phyloP scores from a whole-genome alignment of 345 rosid genomes.

The Kernera saxatilis region DNA sequence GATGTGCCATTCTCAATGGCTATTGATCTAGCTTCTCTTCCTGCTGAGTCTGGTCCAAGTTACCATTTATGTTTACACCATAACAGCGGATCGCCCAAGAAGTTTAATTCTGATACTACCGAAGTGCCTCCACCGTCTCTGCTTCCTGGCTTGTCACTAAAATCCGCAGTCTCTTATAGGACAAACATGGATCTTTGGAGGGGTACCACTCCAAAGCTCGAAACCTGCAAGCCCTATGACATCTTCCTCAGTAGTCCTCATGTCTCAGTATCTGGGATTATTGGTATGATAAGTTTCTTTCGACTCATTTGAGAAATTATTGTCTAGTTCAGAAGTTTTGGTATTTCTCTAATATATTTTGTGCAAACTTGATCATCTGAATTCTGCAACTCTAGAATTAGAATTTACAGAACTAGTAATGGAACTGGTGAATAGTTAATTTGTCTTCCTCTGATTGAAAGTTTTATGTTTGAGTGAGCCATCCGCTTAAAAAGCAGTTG shows the following conservation, averaged over 20 bases:
- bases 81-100: conserved; percentile 45
- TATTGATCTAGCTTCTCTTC: conserved; percentile 65
- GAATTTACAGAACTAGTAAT: neutral
- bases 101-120: conserved; percentile 31
- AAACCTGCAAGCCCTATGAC: conserved; percentile 68
- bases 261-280: conserved; percentile 60
- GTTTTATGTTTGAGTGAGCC: neutral
- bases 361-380: neutral
- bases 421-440: neutral
- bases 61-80: conserved; percentile 68
- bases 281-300: conserved; percentile 50
- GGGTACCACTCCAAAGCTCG: conserved; percentile 54
- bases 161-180: conserved; percentile 60
- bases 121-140: conserved; percentile 47
- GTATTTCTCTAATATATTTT: neutral
- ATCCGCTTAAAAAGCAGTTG: neutral
- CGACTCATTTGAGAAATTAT: neutral
- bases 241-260: conserved; percentile 74
- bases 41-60: conserved; percentile 58
- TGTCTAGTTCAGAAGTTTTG: neutral
- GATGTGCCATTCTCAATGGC: conserved; percentile 74
- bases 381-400: neutral
- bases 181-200: conserved; percentile 71
- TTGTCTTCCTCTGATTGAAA: neutral
- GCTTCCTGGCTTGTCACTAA: conserved; percentile 62